These are phyloP conservation scores for Brettanomyces naardenensis DNA, from an alignment of 805 yeast species.

Conservation along the genomic window DNA sequence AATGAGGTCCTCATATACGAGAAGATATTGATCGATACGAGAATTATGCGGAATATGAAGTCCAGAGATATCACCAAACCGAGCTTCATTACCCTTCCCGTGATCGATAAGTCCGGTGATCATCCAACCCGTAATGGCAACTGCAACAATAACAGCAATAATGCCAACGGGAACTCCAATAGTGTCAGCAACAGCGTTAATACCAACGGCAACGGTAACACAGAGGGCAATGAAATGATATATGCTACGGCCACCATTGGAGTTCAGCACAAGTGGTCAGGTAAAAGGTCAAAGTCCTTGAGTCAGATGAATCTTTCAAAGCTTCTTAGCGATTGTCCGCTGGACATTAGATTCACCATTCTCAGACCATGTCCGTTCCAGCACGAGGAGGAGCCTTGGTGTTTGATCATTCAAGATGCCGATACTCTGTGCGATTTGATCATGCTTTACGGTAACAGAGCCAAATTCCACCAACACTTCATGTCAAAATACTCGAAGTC, in stretches of 20 bases:
- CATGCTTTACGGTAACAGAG: constrained; percentile 39
- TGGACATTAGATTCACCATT: constrained; percentile 24
- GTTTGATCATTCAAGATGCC: constrained; percentile 23
- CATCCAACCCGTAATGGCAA: background rate
- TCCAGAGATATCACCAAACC: constrained; percentile 17
- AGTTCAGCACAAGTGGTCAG: constrained; percentile 4
- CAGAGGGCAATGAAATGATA: background rate
- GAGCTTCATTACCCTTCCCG: constrained; percentile 21
- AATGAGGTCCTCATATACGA: constrained; percentile 32
- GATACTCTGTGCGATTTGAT: constrained; percentile 39
- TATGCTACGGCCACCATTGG: background rate
- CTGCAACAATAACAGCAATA: background rate
- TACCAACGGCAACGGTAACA: background rate
- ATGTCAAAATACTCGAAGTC: constrained; percentile 30
- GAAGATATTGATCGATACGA: constrained; percentile 24
- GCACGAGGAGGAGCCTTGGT: constrained; percentile 17
- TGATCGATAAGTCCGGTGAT: constrained; percentile 18
- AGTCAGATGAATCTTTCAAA: constrained; percentile 14
- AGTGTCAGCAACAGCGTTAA: background rate
- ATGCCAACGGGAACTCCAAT: background rate
- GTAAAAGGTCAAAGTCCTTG: constrained; percentile 12
- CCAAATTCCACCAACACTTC: constrained; percentile 45
- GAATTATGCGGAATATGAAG: constrained; percentile 14
- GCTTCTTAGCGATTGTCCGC: constrained; percentile 21
- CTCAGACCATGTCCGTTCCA: constrained; percentile 20